Percentiles rank a stretch among this genome's conserved stretches.
Evolutionary conservation across 2,329 filamentous ascomycete species (phyloP).

Genomic region (Aphanocladium album): DNA sequence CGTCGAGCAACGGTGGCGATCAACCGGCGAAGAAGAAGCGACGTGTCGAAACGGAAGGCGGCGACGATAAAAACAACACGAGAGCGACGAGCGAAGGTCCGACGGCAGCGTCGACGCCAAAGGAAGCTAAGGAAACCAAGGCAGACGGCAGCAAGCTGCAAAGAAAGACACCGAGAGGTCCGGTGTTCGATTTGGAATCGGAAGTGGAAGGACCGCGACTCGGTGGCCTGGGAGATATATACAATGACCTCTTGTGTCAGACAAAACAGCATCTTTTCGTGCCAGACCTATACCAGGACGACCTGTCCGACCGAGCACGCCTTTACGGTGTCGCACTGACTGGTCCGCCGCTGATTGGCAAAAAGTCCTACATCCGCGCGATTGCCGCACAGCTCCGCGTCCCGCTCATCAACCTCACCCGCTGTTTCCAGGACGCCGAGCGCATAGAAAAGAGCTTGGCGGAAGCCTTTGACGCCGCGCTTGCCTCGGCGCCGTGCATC

Average conservation of each 20-base stretch:
- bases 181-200: slow-evolving; percentile 27
- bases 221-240: slow-evolving; percentile 26
- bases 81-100: slow-evolving; percentile 19
- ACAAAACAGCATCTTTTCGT: slow-evolving; percentile 17
- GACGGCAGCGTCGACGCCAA: slow-evolving; percentile 8
- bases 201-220: slow-evolving; percentile 19
- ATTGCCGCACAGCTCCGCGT: slow-evolving; percentile 68
- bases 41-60: slow-evolving; percentile 24
- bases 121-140: not conserved
- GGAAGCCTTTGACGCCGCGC: slow-evolving; percentile 66
- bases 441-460: slow-evolving; percentile 34
- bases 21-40: slow-evolving; percentile 30
- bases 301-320: slow-evolving; percentile 12
- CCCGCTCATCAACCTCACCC: slow-evolving; percentile 58
- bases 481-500: slow-evolving; percentile 77
- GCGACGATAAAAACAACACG: slow-evolving; percentile 19
- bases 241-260: slow-evolving; percentile 19
- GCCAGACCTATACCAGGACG: slow-evolving; percentile 20
- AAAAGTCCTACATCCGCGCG: slow-evolving; percentile 70
- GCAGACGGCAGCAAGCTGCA: slow-evolving; percentile 2
- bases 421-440: slow-evolving; percentile 34
- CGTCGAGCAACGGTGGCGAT: slow-evolving; percentile 15
- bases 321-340: slow-evolving; percentile 63
- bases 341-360: slow-evolving; percentile 75
- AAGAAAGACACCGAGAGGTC: slow-evolving; percentile 28